Evolutionary conservation across 2,329 filamentous ascomycete genomes (phyloP).

Genomic region (Leptographium radiaticola): DNA sequence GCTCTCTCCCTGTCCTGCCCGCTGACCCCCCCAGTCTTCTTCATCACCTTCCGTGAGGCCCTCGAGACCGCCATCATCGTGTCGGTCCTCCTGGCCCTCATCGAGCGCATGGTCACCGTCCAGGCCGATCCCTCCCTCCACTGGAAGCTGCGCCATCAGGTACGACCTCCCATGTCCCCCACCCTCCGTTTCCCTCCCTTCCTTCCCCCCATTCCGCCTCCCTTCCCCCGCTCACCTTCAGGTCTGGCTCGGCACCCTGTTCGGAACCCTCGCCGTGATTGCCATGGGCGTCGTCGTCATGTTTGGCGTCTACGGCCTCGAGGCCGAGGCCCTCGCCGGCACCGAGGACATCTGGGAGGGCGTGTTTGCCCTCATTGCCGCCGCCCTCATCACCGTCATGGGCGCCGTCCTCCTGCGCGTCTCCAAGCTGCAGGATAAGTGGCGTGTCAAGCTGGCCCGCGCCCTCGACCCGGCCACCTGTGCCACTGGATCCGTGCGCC

Average conservation of each 20-base stretch:
- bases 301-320: slow-evolving; percentile 58
- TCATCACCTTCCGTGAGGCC: slow-evolving; percentile 77
- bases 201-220: background rate
- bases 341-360: slow-evolving; percentile 65
- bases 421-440: slow-evolving; percentile 65
- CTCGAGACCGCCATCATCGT: slow-evolving; percentile 77
- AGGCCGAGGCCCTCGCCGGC: slow-evolving; percentile 44
- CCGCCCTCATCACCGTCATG: slow-evolving; percentile 59
- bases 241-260: slow-evolving; percentile 49
- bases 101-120: slow-evolving; percentile 63
- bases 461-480: slow-evolving; percentile 34
- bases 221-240: slow-evolving; percentile 14
- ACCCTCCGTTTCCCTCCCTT: slow-evolving; percentile 22
- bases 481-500: slow-evolving; percentile 23
- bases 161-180: slow-evolving; percentile 49
- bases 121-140: slow-evolving; percentile 47
- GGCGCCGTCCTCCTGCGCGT: slow-evolving; percentile 63
- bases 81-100: slow-evolving; percentile 70
- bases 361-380: slow-evolving; percentile 52
- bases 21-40: slow-evolving; percentile 51
- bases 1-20: background rate
- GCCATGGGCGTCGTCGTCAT: slow-evolving; percentile 55
- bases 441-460: slow-evolving; percentile 58
- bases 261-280: slow-evolving; percentile 52
- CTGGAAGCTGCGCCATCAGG: slow-evolving; percentile 62